Percentiles rank a stretch among this genome's conserved stretches.
These are phyloP conservation scores for Scheffersomyces ergatensis DNA, from an alignment of 805 yeast species.

Conservation along the genomic window DNA sequence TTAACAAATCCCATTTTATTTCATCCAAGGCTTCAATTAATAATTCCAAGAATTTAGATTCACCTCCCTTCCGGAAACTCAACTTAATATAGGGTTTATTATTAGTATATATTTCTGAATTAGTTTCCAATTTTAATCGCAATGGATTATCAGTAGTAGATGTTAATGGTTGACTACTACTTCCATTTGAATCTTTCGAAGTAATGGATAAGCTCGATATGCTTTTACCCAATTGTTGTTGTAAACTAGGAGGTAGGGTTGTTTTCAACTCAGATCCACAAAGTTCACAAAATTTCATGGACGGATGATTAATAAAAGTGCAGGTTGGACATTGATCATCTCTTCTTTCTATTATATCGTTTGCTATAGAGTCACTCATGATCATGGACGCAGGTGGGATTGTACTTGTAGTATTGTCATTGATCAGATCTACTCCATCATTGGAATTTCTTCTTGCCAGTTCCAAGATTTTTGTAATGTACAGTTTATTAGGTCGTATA, in stretches of 20 bases:
- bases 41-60: constrained; percentile 48
- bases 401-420: neutral
- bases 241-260: neutral
- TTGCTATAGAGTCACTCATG: neutral
- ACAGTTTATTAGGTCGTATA: constrained; percentile 18
- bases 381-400: neutral
- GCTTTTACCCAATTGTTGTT: constrained; percentile 2
- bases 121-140: constrained; percentile 24
- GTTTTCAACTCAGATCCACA: constrained; percentile 60
- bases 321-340: constrained; percentile 53
- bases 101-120: constrained; percentile 31
- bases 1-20: constrained; percentile 47
- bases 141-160: constrained; percentile 6
- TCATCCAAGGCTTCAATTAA: constrained; percentile 42
- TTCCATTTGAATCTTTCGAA: neutral
- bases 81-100: constrained; percentile 51
- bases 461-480: constrained; percentile 1
- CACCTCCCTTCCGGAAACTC: constrained; percentile 77
- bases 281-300: constrained; percentile 76
- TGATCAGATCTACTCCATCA: neutral
- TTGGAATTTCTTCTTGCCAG: neutral
- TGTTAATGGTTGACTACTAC: neutral
- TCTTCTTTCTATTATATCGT: constrained; percentile 6
- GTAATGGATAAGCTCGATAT: neutral
- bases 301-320: constrained; percentile 82